Evolutionary conservation across 768 basidiomycete genomes (phyloP), one percentile per base, ranked within the genome.

Genomic region (Tricholoma matsutake): DNA sequence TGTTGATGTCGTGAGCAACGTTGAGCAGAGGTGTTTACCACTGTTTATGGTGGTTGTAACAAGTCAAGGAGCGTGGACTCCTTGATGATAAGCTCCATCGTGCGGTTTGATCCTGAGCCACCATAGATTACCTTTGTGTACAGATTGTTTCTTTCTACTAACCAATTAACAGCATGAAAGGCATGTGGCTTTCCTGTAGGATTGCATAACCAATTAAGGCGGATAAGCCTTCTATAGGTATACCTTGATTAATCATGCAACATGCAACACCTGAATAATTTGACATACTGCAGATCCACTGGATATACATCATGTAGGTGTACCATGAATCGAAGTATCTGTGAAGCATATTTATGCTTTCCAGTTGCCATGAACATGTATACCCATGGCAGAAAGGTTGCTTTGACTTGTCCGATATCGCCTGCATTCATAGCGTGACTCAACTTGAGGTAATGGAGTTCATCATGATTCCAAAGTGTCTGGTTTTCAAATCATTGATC

Each of bases 331-430:
- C 62, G 59, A 1, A 64, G 18, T 10, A 75, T 54, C 13, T 72
- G 63, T 9, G 59, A 58, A 0, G 69, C 61, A 57, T 71, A 71
- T 39, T 70, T 71, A 41, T 71, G 75, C 61, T 77, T 77, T n/a
- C 72, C 68, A 11, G 55, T 55, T 0, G 64, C 68, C 29, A 64
- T 62, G 67, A 74, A 76, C 3, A 77, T 61, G 3, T 45, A 57
- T 3, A 69, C 66, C 74, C 75, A 77, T 0, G 63, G 62, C 16
- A 64, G 6, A 34, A 76, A 65, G 4, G 62, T 58, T 1, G 61
- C 32, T 58, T 75, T 72, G 1, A 76, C 65, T 3, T 71, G 61
- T 1, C 75, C 73, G 49, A 78, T 72, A 57, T 76, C 75, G 9
- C 70, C 67, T 34, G 53, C 8, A 34, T 71, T 70, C 67, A 71